Evolutionary conservation across 805 yeast species (phyloP).

Genomic region (Starmerella stellata): DNA sequence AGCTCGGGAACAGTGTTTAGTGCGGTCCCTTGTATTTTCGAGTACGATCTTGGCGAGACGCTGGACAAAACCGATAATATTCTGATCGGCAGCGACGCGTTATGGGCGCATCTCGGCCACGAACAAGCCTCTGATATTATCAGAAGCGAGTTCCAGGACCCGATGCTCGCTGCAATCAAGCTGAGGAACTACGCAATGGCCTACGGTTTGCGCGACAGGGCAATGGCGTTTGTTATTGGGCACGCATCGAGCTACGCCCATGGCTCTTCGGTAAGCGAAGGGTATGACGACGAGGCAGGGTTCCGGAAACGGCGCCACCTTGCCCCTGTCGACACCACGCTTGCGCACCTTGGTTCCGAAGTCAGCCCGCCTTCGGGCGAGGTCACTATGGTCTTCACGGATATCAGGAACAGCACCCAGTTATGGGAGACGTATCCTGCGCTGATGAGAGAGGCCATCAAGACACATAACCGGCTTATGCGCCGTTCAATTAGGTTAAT

Average conservation of each 20-base stretch:
- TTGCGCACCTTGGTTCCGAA: conserved; percentile 64
- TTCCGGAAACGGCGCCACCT: conserved; percentile 30
- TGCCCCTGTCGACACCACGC: conserved; percentile 50
- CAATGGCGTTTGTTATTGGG: conserved; percentile 52
- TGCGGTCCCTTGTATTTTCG: conserved; percentile 53
- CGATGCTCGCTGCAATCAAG: conserved; percentile 82
- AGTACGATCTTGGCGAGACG: conserved; percentile 40
- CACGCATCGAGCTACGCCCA: conserved; percentile 4
- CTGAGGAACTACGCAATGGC: conserved; percentile 86
- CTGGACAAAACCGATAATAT: conserved; percentile 59
- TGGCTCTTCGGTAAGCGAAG: conserved; percentile 4
- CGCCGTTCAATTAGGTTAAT: conserved; percentile 77
- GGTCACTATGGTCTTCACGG: conserved; percentile 90
- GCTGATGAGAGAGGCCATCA: conserved; percentile 93
- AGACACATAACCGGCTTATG: conserved; percentile 86
- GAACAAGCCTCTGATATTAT: conserved; percentile 84
- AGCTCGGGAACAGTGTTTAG: conserved; percentile 72
- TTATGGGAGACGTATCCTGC: conserved; percentile 80
- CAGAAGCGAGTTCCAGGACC: conserved; percentile 54
- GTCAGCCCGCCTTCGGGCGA: conserved; percentile 91
- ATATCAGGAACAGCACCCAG: conserved; percentile 81
- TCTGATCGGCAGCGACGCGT: conserved; percentile 60
- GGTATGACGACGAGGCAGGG: conserved; percentile 2
- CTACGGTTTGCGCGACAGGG: conserved; percentile 71
- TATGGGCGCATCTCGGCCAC: conserved; percentile 71